phyloP scores from a whole-genome alignment of 148 eudicot species.

The Limonium bicolor region DNA sequence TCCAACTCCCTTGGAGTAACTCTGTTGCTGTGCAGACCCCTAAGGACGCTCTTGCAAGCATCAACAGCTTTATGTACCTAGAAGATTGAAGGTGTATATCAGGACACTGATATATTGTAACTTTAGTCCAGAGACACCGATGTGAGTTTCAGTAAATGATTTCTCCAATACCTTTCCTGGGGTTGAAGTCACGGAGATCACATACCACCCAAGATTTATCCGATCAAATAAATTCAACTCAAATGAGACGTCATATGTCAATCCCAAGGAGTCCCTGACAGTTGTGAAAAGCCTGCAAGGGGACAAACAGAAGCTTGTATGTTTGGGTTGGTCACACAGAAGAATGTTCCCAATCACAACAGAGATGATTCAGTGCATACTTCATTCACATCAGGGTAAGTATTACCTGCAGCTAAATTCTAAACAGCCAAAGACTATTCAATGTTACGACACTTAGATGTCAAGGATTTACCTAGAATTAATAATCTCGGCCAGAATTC shows the following conservation, averaged over 20 bases:
- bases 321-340: no score
- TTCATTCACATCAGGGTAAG: no score
- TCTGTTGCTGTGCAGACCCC: conserved; percentile 70
- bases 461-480: conserved; percentile 86
- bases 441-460: conserved; percentile 2
- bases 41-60: conserved; percentile 92
- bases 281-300: conserved; percentile 83
- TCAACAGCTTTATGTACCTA: conserved; percentile 98
- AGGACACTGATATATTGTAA: no score
- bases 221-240: conserved; percentile 89
- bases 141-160: no score
- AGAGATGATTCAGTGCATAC: no score
- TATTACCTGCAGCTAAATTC: neutral
- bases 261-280: conserved; percentile 95
- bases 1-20: conserved; percentile 75
- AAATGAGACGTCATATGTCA: conserved; percentile 95
- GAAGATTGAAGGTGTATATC: no score
- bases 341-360: no score
- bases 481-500: conserved; percentile 81
- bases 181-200: conserved; percentile 93
- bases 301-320: no score
- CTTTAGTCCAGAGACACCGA: no score
- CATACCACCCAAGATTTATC: conserved; percentile 94
- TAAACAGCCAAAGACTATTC: neutral
- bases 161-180: conserved; percentile 82